These are phyloP conservation scores for Boletus tylopilopsis DNA, from an alignment of 768 basidiomycete genomes.

Conservation along the genomic window DNA sequence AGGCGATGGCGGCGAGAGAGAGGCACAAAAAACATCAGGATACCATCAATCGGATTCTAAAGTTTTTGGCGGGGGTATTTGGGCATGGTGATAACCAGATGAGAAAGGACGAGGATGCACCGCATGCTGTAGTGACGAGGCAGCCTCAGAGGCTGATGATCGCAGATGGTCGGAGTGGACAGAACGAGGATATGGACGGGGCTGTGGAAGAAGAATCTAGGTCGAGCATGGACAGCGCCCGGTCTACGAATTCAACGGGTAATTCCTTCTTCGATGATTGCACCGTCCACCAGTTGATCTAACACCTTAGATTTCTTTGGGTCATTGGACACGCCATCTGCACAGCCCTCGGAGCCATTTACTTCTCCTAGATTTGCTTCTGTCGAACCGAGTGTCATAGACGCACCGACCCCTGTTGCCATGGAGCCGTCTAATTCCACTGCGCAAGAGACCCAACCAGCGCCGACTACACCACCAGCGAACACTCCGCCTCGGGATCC, in stretches of 20 bases:
- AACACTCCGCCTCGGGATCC: conserved; percentile 8
- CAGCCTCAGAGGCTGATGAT: conserved; percentile 64
- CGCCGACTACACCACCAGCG: conserved; percentile 9
- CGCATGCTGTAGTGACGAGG: conserved; percentile 46
- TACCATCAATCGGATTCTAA: conserved; percentile 92
- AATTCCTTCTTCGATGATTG: not conserved
- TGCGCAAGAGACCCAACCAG: conserved; percentile 14
- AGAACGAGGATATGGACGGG: conserved; percentile 36
- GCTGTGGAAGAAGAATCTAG: conserved; percentile 40
- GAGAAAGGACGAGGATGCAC: conserved; percentile 31
- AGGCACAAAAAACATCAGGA: conserved; percentile 92
- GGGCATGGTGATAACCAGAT: conserved; percentile 47
- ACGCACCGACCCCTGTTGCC: conserved; percentile 12
- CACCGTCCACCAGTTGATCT: conserved; percentile 2
- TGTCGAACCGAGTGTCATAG: conserved; percentile 20
- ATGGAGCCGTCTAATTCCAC: conserved; percentile 12
- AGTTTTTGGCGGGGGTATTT: conserved; percentile 93
- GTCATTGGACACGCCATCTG: conserved; percentile 44
- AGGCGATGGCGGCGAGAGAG: conserved; percentile 72
- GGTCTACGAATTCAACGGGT: conserved; percentile 16
- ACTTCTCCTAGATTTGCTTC: conserved; percentile 26
- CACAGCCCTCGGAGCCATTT: conserved; percentile 33
- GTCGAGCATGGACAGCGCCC: conserved; percentile 27
- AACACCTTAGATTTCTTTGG: conserved; percentile 36
- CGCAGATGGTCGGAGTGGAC: conserved; percentile 41